Evolutionary conservation across 345 rosid genomes (phyloP).

Genomic region (Noccaea bulbosa): DNA sequence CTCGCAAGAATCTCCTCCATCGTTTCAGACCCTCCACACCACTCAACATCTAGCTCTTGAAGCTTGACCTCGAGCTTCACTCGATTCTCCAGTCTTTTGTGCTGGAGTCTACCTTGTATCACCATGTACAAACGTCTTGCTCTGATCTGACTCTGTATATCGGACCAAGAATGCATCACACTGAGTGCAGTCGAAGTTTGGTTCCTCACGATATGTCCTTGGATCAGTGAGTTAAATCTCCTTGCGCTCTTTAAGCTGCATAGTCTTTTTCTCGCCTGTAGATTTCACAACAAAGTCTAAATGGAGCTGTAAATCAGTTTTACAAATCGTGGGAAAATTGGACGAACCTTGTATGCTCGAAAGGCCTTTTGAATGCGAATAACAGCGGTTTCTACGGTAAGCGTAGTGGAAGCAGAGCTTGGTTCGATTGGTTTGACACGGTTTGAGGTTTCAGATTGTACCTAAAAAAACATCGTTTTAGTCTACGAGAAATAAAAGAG

Average conservation of each 20-base stretch:
- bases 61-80: slow-evolving; percentile 77
- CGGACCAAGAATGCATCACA: slow-evolving; percentile 76
- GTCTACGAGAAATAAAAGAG: not conserved
- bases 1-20: slow-evolving; percentile 79
- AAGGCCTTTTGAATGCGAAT: slow-evolving; percentile 69
- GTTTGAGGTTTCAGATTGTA: slow-evolving; percentile 55
- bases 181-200: slow-evolving; percentile 61
- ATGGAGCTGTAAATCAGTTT: not conserved
- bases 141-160: slow-evolving; percentile 64
- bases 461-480: slow-evolving; percentile 39
- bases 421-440: slow-evolving; percentile 42
- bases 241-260: slow-evolving; percentile 54
- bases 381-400: slow-evolving; percentile 52
- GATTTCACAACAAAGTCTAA: slow-evolving; percentile 11
- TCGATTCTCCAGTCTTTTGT: slow-evolving; percentile 69
- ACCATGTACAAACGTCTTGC: slow-evolving; percentile 76
- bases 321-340: not conserved
- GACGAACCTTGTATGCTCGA: slow-evolving; percentile 55
- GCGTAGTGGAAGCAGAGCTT: slow-evolving; percentile 21
- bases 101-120: slow-evolving; percentile 65
- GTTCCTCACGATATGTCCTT: slow-evolving; percentile 54
- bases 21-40: slow-evolving; percentile 77
- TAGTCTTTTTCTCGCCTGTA: slow-evolving; percentile 63
- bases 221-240: slow-evolving; percentile 63
- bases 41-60: slow-evolving; percentile 77